Conservation (phyloP, 352 stramenopile genomes). For the Paralagenidium karlingii region DNA sequence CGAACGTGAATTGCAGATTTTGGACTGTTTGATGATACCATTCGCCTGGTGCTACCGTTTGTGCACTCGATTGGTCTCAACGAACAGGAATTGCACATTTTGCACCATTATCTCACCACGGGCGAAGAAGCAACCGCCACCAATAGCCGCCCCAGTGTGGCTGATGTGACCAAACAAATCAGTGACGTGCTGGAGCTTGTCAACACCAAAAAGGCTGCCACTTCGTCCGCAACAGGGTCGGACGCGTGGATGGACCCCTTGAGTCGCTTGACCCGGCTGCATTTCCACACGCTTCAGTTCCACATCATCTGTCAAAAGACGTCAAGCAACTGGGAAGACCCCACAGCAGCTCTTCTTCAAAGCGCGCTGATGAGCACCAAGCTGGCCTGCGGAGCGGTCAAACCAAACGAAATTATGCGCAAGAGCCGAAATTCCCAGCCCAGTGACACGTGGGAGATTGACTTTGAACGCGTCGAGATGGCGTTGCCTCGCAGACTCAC, state of each 20-base stretch:
- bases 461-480: slow-evolving; percentile 55
- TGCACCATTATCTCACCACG: slow-evolving; percentile 72
- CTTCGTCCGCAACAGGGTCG: slow-evolving; percentile 4
- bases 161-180: slow-evolving; percentile 59
- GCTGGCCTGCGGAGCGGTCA: slow-evolving; percentile 45
- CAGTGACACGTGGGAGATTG: slow-evolving; percentile 54
- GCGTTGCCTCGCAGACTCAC: slow-evolving; percentile 38
- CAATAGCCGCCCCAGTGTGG: slow-evolving; percentile 56
- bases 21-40: slow-evolving; percentile 68
- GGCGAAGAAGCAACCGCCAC: slow-evolving; percentile 58
- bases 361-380: slow-evolving; percentile 76
- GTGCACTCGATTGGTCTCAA: slow-evolving; percentile 73
- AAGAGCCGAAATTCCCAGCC: slow-evolving; percentile 4
- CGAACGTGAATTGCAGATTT: slow-evolving; percentile 28
- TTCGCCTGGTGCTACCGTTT: slow-evolving; percentile 63
- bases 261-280: slow-evolving; percentile 56
- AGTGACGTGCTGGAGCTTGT: slow-evolving; percentile 50
- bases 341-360: slow-evolving; percentile 53
- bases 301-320: slow-evolving; percentile 73
- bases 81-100: slow-evolving; percentile 72
- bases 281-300: slow-evolving; percentile 82
- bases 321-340: slow-evolving; percentile 48
- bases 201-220: slow-evolving; percentile 15
- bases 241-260: slow-evolving; percentile 21
- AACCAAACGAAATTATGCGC: slow-evolving; percentile 18